A percentile compares a stretch with the other conserved stretches of the same genome.
Evolutionary conservation across 192 early-diverging fungal genomes (phyloP).

Genomic region (Pilaira anomala): DNA sequence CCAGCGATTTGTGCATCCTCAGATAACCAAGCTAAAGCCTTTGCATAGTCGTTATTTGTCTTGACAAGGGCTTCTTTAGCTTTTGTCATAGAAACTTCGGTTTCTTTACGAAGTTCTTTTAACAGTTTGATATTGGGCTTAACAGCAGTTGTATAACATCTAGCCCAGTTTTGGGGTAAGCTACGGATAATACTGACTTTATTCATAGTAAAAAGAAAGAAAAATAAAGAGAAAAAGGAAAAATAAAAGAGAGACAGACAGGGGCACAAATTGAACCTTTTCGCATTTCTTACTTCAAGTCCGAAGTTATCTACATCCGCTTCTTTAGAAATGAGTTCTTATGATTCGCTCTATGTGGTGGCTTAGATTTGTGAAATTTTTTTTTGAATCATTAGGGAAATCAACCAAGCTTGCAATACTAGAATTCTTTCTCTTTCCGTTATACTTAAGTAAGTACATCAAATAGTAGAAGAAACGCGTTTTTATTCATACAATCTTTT

Average conservation of each 20-base stretch:
- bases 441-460: conserved; percentile 6
- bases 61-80: conserved; percentile 82
- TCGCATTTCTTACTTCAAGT: too few species aligned
- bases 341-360: too few species aligned
- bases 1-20: conserved; percentile 68
- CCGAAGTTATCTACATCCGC: too few species aligned
- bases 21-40: conserved; percentile 79
- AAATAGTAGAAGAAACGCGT: background rate
- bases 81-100: conserved; percentile 74
- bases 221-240: too few species aligned
- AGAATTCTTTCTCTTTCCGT: conserved; percentile 12
- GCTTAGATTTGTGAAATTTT: too few species aligned
- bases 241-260: too few species aligned
- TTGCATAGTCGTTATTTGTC: conserved; percentile 66
- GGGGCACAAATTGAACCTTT: too few species aligned
- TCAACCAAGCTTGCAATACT: background rate
- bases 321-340: too few species aligned
- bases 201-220: background rate
- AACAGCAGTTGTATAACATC: conserved; percentile 19
- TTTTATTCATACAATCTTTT: background rate
- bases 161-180: background rate
- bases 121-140: conserved; percentile 58
- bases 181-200: background rate
- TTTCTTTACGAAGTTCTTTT: conserved; percentile 73
- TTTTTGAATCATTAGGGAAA: too few species aligned